phyloP scores from a whole-genome alignment of 2,329 filamentous ascomycete genomes.

The Grosmannia serpens region DNA sequence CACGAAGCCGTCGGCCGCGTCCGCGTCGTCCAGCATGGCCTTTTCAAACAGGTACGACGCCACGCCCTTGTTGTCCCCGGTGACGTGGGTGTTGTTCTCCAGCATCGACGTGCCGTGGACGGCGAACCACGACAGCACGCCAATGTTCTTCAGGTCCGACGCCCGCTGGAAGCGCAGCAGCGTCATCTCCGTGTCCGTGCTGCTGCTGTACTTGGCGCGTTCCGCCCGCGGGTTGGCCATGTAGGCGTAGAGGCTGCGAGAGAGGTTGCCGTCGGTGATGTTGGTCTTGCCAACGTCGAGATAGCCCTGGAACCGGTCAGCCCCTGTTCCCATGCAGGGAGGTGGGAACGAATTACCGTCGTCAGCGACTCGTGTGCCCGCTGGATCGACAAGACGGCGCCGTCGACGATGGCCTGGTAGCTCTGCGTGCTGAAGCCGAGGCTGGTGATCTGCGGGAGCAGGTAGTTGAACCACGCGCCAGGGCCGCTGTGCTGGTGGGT shows the following conservation, averaged over 20 bases:
- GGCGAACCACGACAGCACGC: conserved; percentile 81
- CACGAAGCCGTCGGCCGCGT: conserved; percentile 58
- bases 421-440: conserved; percentile 78
- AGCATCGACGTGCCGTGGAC: conserved; percentile 87
- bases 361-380: conserved; percentile 63
- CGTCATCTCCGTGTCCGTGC: conserved; percentile 58
- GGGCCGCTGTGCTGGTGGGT: conserved; percentile 91
- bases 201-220: conserved; percentile 51
- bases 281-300: conserved; percentile 59
- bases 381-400: conserved; percentile 69
- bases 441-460: conserved; percentile 82
- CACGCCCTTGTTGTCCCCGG: conserved; percentile 95
- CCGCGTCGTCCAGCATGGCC: conserved; percentile 41
- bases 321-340: no score
- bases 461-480: conserved; percentile 88
- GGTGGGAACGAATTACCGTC: conserved; percentile 22
- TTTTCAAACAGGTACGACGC: conserved; percentile 78
- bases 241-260: conserved; percentile 81
- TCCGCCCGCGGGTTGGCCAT: conserved; percentile 73
- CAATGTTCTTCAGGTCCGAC: conserved; percentile 64
- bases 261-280: conserved; percentile 70
- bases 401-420: conserved; percentile 80
- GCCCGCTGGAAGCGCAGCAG: conserved; percentile 66
- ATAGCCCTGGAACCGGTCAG: conserved; percentile 35
- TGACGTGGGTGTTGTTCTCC: conserved; percentile 81